Evolutionary conservation across 306 rosid genomes (phyloP), one percentile per base, ranked within the genome.

Genomic region (Pyrus bretschneideri): DNA sequence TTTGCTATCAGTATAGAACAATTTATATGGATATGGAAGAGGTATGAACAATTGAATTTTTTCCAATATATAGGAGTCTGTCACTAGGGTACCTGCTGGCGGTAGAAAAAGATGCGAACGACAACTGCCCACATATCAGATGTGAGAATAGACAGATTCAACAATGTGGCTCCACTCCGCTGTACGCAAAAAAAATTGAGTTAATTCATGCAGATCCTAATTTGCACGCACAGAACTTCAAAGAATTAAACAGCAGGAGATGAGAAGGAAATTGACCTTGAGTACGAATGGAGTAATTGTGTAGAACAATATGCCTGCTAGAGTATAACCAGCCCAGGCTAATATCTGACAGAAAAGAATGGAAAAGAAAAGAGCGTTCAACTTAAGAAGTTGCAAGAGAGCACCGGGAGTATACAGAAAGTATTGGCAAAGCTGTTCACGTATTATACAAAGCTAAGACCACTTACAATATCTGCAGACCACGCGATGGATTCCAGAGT

Each of bases 381-480:
- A 70, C 21, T 46, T 4, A 33, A 63, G 46, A 17, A 62, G 11
- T n/a, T 69, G 3, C 35, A 17, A 25, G 44, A 67, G 30, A 67
- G 9, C 31, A 38, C 42, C 67, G 33, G 9, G 17, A 62, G 31
- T 45, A 33, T 33, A 29, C 18, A 49, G 30, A 30, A 67, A 49
- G n/a, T 9, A 29, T 5, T 21, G 14, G 52, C 52, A 38, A 23
- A 44, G 13, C 69, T 4, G 0, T 27, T 18, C 42, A 23, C 27
- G 72, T 14, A 31, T 10, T 8, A 25, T 13, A 42, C 68, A 68
- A 45, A 54, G 61, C 11, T 18, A 22, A 22, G 62, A 52, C 42
- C 23, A 85, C 91, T 87, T 85, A 88, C 96, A 72, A 91, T 79
- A 58, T 84, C 76, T 23, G 81, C 25, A 51, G 89, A 83, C 90